Evolutionary conservation across 2,329 filamentous ascomycete genomes (phyloP), one percentile per base, ranked within the genome.

Genomic region (Trichoderma gracile): DNA sequence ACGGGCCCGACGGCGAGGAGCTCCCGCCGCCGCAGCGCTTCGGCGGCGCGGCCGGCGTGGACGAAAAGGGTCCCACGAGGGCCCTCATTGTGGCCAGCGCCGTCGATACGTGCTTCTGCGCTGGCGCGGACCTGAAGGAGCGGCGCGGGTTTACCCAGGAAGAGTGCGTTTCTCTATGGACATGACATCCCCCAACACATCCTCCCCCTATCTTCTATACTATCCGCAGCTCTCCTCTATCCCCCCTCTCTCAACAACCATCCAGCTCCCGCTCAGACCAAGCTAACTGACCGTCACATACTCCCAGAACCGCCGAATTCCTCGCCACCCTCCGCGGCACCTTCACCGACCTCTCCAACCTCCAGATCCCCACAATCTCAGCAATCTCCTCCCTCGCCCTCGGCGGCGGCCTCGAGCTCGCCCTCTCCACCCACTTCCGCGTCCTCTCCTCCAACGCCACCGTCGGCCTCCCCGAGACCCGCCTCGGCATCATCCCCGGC

Each of bases 41-140:
- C 64, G 82, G 80, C 30, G 81, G 82, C 40, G 74, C 75, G 0
- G 79, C 79, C 3, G 79, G 78, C 0, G 71, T 75, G 4, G 78
- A 81, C 65, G 69, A 80, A 67, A 80, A 77, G 66, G 83, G 82
- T 0, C 83, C 84, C 0, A 97, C 93, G 17, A 82, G 95, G 68
- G 94, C 91, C 2, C 76, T 99, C 69, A 86, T 99, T 46, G 71
- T 99, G 17, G 90, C 92, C 12, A 96, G 91, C 73, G 91, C 92
- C 46, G 84, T 92, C n/a, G 92, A 97, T 70, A 82, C 86, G 25
- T 90, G 88, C 71, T 99, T 99, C 77, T 99, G 95, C 77, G 92
- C 95, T 0, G 95, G 95, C 43, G 95, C 95, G 4, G 95, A 99
- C 74, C 78, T 99, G 72, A 98, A 97, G 75, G 94, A 97, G 81